phyloP scores from a whole-genome alignment of 2,329 filamentous ascomycete species.

The Calcarisporium arbuscula region DNA sequence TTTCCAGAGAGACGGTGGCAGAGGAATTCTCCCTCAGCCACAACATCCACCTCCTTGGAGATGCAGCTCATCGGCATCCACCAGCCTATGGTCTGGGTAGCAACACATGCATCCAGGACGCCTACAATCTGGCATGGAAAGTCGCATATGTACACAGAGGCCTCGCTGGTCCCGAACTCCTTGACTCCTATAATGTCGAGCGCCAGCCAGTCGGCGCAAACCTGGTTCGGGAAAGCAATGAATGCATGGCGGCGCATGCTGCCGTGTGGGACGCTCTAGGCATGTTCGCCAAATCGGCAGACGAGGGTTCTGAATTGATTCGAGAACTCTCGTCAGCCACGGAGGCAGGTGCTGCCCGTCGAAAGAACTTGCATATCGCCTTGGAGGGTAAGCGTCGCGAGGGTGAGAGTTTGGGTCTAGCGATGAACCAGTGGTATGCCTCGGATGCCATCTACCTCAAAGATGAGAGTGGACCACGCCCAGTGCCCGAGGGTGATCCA shows the following conservation, averaged over 20 bases:
- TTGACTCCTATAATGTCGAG: slow-evolving; percentile 38
- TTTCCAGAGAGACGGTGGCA: slow-evolving; percentile 55
- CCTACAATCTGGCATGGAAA: slow-evolving; percentile 52
- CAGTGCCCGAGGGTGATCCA: slow-evolving; percentile 28
- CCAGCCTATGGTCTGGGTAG: slow-evolving; percentile 50
- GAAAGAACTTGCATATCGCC: no score
- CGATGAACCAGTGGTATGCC: no score
- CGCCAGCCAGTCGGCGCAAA: slow-evolving; percentile 42
- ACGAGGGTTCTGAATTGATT: no score
- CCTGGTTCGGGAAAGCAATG: slow-evolving; percentile 50
- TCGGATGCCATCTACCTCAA: slow-evolving; percentile 36
- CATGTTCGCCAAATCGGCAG: slow-evolving; percentile 29
- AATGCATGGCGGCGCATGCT: slow-evolving; percentile 46
- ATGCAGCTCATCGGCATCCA: slow-evolving; percentile 53
- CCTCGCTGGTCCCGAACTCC: slow-evolving; percentile 26
- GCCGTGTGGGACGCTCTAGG: slow-evolving; percentile 40
- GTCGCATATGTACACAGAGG: slow-evolving; percentile 35
- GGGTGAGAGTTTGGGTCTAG: no score
- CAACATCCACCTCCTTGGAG: slow-evolving; percentile 49
- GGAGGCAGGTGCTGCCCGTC: no score
- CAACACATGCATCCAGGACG: slow-evolving; percentile 54
- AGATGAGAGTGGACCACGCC: slow-evolving; percentile 29
- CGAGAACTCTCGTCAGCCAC: no score
- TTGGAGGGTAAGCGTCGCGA: no score
- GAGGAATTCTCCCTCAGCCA: slow-evolving; percentile 39